These are phyloP conservation scores for Penicillium taxi DNA, from an alignment of 495 filamentous ascomycete species.

Conservation along the genomic window DNA sequence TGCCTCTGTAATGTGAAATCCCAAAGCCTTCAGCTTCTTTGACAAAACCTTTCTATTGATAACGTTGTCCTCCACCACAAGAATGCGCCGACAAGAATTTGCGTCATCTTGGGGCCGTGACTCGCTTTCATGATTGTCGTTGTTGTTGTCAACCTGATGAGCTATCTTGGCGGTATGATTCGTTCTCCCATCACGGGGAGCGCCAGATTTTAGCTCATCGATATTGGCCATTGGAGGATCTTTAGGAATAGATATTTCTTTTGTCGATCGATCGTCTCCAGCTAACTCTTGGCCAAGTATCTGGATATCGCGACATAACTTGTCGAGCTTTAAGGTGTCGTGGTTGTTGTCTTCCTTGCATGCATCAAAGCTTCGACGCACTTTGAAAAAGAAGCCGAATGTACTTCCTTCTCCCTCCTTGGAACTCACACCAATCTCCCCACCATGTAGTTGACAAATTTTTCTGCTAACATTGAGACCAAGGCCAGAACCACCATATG, in stretches of 20 bases:
- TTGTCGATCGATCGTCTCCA: slow-evolving; percentile 3
- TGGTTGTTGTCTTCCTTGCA: slow-evolving; percentile 13
- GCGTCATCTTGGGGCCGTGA: background rate
- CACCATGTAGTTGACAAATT: slow-evolving; percentile 73
- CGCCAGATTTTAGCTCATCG: slow-evolving; percentile 2
- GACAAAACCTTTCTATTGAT: slow-evolving; percentile 65
- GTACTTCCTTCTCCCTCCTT: slow-evolving; percentile 66
- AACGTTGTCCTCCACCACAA: slow-evolving; percentile 78
- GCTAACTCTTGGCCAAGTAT: slow-evolving; percentile 3
- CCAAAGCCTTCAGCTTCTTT: slow-evolving; percentile 53
- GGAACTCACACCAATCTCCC: slow-evolving; percentile 73
- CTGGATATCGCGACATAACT: slow-evolving; percentile 17
- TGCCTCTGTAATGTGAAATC: slow-evolving; percentile 58
- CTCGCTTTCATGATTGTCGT: background rate
- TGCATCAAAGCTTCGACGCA: slow-evolving; percentile 31
- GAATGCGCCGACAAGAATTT: slow-evolving; percentile 27
- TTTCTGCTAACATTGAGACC: slow-evolving; percentile 76
- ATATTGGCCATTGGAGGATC: slow-evolving; percentile 7
- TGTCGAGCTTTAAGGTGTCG: slow-evolving; percentile 8
- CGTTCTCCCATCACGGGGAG: slow-evolving; percentile 4
- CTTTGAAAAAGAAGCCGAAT: slow-evolving; percentile 76
- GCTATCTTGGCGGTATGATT: slow-evolving; percentile 7
- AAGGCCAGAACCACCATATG: slow-evolving; percentile 76
- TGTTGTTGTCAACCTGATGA: background rate
- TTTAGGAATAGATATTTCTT: slow-evolving; percentile 7